Percentiles rank a stretch among this genome's conserved stretches.
These are phyloP conservation scores for Metschnikowia bowlesiae DNA, from an alignment of 805 yeast species.

Conservation along the genomic window DNA sequence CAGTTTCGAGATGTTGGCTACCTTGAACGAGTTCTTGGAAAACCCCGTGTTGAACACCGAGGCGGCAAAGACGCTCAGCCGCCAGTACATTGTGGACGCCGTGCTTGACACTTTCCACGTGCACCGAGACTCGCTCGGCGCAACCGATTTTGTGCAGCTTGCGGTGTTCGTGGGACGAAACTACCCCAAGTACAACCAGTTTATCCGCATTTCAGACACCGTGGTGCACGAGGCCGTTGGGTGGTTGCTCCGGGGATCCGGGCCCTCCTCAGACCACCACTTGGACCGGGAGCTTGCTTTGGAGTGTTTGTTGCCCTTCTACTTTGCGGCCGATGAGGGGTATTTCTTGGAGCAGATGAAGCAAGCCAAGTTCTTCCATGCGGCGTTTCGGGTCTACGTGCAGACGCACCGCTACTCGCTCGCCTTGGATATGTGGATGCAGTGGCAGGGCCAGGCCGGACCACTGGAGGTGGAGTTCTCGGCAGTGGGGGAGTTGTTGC, in stretches of 20 bases:
- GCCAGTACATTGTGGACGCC: constrained; percentile 78
- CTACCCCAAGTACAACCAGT: constrained; percentile 81
- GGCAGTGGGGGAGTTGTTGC: constrained; percentile 23
- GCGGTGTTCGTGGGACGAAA: constrained; percentile 75
- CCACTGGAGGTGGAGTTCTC: constrained; percentile 5
- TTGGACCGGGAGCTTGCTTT: constrained; percentile 73
- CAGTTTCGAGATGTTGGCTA: constrained; percentile 56
- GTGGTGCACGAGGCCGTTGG: constrained; percentile 44
- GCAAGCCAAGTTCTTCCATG: constrained; percentile 53
- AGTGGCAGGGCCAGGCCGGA: constrained; percentile 15
- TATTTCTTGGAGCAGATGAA: constrained; percentile 48
- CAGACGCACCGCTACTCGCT: constrained; percentile 50
- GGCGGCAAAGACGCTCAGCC: constrained; percentile 42
- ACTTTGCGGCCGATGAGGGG: constrained; percentile 53
- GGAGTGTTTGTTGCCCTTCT: constrained; percentile 63
- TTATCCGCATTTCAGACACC: constrained; percentile 65
- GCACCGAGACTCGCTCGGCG: constrained; percentile 20
- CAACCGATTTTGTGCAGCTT: constrained; percentile 31
- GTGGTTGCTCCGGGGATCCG: constrained; percentile 44
- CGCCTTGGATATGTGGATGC: constrained; percentile 52
- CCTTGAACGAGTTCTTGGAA: constrained; percentile 80
- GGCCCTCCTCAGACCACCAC: constrained; percentile 14
- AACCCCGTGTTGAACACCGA: constrained; percentile 70
- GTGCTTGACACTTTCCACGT: constrained; percentile 54
- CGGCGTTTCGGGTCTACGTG: constrained; percentile 53